phyloP scores from a whole-genome alignment of 1,284 basidiomycete genomes.

The Pholiota adiposa region DNA sequence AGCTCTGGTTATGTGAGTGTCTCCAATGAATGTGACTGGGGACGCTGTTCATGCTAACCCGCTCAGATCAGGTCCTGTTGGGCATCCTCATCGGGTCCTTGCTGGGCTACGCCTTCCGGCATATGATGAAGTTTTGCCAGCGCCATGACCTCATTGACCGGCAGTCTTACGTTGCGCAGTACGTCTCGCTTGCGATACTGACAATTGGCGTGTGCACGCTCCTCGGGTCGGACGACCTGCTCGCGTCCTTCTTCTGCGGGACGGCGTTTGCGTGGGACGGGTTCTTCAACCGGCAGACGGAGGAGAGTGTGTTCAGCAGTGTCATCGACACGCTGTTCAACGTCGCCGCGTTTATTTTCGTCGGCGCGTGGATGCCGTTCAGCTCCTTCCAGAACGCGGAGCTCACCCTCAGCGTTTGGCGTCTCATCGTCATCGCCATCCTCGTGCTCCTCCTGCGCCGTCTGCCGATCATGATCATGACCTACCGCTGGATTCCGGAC shows the following conservation, averaged over 20 bases:
- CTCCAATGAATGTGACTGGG: slow-evolving; percentile 8
- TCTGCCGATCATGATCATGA: slow-evolving; percentile 80
- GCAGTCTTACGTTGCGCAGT: slow-evolving; percentile 87
- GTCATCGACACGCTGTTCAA: slow-evolving; percentile 95
- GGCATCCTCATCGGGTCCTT: slow-evolving; percentile 81
- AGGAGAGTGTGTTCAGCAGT: slow-evolving; percentile 93
- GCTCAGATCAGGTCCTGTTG: slow-evolving; percentile 79
- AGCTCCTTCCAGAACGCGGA: slow-evolving; percentile 65
- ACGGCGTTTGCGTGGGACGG: slow-evolving; percentile 99
- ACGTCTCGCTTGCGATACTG: slow-evolving; percentile 78
- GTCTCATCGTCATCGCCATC: slow-evolving; percentile 82
- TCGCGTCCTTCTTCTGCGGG: slow-evolving; percentile 95
- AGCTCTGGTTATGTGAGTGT: slow-evolving; percentile 81
- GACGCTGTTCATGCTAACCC: slow-evolving; percentile 18
- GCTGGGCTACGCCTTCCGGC: slow-evolving; percentile 84
- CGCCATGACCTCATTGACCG: slow-evolving; percentile 90
- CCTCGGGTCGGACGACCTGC: slow-evolving; percentile 91
- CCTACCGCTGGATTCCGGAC: slow-evolving; percentile 92
- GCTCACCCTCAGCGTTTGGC: slow-evolving; percentile 81
- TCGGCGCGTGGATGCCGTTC: slow-evolving; percentile 96
- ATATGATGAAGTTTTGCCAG: slow-evolving; percentile 96
- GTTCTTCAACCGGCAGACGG: slow-evolving; percentile 97
- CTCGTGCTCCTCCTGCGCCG: slow-evolving; percentile 80
- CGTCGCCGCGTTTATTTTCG: slow-evolving; percentile 88
- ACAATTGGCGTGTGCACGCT: slow-evolving; percentile 86